These are phyloP conservation scores for Elaeis oleifera DNA, from an alignment of 202 grass and related monocot genomes.

Conservation along the genomic window DNA sequence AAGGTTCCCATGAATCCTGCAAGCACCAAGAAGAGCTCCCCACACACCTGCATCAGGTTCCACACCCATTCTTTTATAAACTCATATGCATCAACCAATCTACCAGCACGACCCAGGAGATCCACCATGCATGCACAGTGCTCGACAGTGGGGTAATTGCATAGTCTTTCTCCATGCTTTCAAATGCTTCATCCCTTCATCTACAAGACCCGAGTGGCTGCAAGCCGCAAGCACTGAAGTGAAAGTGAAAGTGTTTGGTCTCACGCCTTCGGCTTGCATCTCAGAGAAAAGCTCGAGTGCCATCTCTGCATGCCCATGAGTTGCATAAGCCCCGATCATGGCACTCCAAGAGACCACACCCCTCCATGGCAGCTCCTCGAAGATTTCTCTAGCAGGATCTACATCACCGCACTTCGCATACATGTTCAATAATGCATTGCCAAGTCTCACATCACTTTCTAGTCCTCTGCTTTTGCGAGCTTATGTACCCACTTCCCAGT, in stretches of 20 bases:
- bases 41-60: constrained; percentile 52
- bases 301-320: constrained; percentile 48
- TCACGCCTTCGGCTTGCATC: constrained; percentile 45
- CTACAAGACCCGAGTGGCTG: constrained; percentile 49
- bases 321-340: constrained; percentile 56
- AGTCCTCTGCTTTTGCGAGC: constrained; percentile 42
- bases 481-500: constrained; percentile 73
- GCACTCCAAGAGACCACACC: constrained; percentile 63
- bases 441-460: constrained; percentile 41
- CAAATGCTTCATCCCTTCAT: constrained; percentile 56
- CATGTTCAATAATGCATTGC: constrained; percentile 65
- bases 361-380: constrained; percentile 32
- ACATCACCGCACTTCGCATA: constrained; percentile 62
- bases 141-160: constrained; percentile 34
- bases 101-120: constrained; percentile 51
- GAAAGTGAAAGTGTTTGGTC: constrained; percentile 65
- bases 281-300: constrained; percentile 51
- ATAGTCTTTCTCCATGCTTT: constrained; percentile 44
- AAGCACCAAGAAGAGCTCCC: constrained; percentile 67
- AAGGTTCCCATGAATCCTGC: constrained; percentile 59
- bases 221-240: constrained; percentile 62
- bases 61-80: constrained; percentile 58
- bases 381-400: constrained; percentile 37
- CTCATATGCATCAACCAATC: constrained; percentile 55
- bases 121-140: constrained; percentile 63